phyloP scores from a whole-genome alignment of 2,329 filamentous ascomycete species.

The Penicillium expansum region DNA sequence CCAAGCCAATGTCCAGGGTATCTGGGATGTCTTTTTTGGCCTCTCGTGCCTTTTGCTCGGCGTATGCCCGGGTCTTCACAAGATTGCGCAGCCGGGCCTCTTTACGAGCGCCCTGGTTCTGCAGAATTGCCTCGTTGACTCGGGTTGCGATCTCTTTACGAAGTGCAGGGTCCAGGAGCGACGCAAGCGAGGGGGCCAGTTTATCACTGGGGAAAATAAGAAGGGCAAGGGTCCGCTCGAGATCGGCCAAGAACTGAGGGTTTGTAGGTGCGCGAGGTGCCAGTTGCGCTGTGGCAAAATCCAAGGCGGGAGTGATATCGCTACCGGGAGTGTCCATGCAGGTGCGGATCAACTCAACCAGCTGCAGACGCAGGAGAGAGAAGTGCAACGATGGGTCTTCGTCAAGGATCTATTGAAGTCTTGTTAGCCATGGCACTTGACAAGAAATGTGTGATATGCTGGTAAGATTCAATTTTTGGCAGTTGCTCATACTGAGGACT shows the following conservation, averaged over 20 bases:
- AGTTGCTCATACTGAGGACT: constrained; percentile 80
- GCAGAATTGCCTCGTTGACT: constrained; percentile 86
- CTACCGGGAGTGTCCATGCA: constrained; percentile 65
- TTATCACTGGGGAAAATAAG: constrained; percentile 83
- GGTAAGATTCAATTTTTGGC: constrained; percentile 17
- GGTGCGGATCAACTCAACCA: constrained; percentile 85
- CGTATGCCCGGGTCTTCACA: constrained; percentile 80
- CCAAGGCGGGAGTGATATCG: constrained; percentile 75
- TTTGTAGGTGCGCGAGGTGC: constrained; percentile 83
- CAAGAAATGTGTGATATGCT: constrained; percentile 12
- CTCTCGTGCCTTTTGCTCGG: constrained; percentile 60
- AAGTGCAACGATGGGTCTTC: constrained; percentile 81
- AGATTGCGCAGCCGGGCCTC: constrained; percentile 81
- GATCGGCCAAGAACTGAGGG: constrained; percentile 74
- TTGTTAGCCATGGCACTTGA: constrained; percentile 25
- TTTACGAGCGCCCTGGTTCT: constrained; percentile 66
- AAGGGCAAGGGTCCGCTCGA: constrained; percentile 90
- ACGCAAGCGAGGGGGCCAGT: constrained; percentile 70
- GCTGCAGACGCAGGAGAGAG: constrained; percentile 79
- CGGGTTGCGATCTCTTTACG: constrained; percentile 78
- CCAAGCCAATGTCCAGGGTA: constrained; percentile 46
- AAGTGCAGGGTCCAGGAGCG: constrained; percentile 74
- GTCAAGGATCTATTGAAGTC: constrained; percentile 71
- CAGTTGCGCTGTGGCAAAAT: constrained; percentile 83
- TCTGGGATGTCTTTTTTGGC: constrained; percentile 48